Base-by-base conservation (phyloP, 257 asterid species). In the Craterostigma plantagineum region DNA sequence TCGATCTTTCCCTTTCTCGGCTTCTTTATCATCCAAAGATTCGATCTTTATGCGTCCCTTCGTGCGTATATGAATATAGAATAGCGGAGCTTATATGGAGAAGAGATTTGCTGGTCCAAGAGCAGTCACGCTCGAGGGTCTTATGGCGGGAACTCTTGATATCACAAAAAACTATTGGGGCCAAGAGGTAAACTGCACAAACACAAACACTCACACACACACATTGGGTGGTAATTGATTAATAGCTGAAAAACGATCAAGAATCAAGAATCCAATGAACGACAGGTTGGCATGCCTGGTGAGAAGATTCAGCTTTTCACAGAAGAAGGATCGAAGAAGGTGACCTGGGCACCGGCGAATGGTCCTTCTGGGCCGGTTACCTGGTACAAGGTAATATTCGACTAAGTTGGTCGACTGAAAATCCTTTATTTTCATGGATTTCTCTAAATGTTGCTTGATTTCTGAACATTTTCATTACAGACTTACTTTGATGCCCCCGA, bases 61-160 rank as follows among this genome's bases (percentile, higher is more conserved):
- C 18, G 1, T n/a, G n/a, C 12, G 9, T 11, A 42, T 14, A 8
- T 18, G 30, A 11, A 4, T 64, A 12, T 42, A 87, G 98, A 90
- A 90, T 52, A 90, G 99, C 37, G 99, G 99, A 49, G 98, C 94
- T 10, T 79, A 61, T 59, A 90, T 90, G 98, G 98, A 90, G 63
- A 90, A 39, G 73, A 69, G 99, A 52, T 83, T 68, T 56, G 94
- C 95, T 0, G 99, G 99, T 47, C 92, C 94, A 0, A 53, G 68
- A 72, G 79, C 62, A 7, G 46, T 90, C 42, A 63, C 76, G 7
- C 42, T 90, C 34, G 86, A 77, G 48, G 99, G 99, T 11, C 52
- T 83, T 46, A 79, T 83, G 92, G 47, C 87, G 17, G 99, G 99
- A 45, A 90, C 81, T 34, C 78, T 90, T 17, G 99, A 83, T 55